phyloP scores from a whole-genome alignment of 192 early-diverging fungal species.

The Coemansia sp. region DNA sequence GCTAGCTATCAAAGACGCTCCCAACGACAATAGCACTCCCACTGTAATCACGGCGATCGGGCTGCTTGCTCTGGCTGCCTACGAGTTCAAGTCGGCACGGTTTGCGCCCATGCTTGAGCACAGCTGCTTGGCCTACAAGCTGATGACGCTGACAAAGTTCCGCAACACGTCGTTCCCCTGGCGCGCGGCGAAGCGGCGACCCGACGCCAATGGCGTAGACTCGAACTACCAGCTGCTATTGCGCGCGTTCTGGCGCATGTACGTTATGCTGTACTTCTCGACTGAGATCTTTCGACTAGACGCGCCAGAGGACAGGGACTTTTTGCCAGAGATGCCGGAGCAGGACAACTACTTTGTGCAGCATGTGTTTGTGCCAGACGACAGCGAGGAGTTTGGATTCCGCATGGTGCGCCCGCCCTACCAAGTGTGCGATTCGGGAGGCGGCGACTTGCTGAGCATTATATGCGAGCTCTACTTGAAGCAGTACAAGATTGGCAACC shows the following conservation, averaged over 20 bases:
- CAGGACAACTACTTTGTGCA: constrained; percentile 48
- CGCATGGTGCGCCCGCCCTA: constrained; percentile 33
- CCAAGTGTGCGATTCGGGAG: constrained; percentile 17
- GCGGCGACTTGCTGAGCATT: constrained; percentile 38
- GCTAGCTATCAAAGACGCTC: constrained; percentile 31
- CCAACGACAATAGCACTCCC: constrained; percentile 16
- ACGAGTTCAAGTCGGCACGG: constrained; percentile 58
- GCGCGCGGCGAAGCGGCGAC: constrained; percentile 34
- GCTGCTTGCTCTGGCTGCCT: constrained; percentile 40
- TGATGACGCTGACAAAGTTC: constrained; percentile 47
- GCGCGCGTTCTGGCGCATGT: constrained; percentile 52
- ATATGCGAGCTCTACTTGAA: constrained; percentile 46
- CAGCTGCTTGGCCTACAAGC: constrained; percentile 50
- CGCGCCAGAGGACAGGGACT: constrained; percentile 54
- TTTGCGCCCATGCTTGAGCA: constrained; percentile 58
- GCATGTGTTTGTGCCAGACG: constrained; percentile 48
- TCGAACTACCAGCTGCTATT: constrained; percentile 52
- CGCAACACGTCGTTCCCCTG: constrained; percentile 51
- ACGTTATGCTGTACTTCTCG: constrained; percentile 43
- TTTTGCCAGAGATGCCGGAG: constrained; percentile 48
- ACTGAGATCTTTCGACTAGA: constrained; percentile 55
- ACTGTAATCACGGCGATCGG: constrained; percentile 32
- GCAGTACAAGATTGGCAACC: constrained; percentile 55
- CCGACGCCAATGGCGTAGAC: constrained; percentile 30
- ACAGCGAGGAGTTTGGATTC: constrained; percentile 48